Evolutionary conservation across 148 eudicot species (phyloP).

Genomic region (Heliamphora exappendiculata): DNA sequence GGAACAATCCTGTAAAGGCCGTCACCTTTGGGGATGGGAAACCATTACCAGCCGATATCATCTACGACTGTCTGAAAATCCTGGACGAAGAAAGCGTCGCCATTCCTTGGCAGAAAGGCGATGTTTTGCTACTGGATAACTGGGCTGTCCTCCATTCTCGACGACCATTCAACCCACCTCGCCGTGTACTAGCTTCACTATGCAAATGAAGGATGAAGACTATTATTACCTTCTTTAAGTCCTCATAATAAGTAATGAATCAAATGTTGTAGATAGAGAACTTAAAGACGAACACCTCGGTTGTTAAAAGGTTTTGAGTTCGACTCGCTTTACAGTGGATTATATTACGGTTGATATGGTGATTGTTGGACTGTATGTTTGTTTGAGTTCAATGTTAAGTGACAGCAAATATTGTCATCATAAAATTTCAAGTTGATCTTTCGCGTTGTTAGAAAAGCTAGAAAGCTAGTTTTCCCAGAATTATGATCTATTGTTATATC

Average conservation of each 20-base stretch:
- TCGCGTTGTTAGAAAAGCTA: background rate
- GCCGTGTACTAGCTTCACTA: slow-evolving; percentile 74
- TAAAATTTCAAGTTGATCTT: background rate
- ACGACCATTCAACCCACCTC: slow-evolving; percentile 63
- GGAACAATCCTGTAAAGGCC: slow-evolving; percentile 67
- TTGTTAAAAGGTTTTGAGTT: background rate
- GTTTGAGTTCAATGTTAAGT: background rate
- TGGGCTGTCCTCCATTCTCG: slow-evolving; percentile 87
- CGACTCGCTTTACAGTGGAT: background rate
- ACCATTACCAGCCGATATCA: slow-evolving; percentile 48
- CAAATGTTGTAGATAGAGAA: no score
- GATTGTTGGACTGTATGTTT: no score
- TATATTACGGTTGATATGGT: no score
- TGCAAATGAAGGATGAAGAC: slow-evolving; percentile 44
- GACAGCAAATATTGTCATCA: background rate
- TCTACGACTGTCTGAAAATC: slow-evolving; percentile 62
- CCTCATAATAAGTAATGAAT: no score
- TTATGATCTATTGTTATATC: no score
- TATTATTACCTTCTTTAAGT: no score
- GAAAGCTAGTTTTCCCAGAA: background rate
- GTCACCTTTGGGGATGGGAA: slow-evolving; percentile 82
- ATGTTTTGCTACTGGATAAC: slow-evolving; percentile 69
- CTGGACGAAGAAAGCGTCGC: slow-evolving; percentile 76
- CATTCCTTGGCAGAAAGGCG: slow-evolving; percentile 80
- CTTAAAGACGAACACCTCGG: background rate